Percentiles rank a stretch among this genome's conserved stretches.
Evolutionary conservation across 345 rosid species (phyloP).

Genomic region (Mangifera indica): DNA sequence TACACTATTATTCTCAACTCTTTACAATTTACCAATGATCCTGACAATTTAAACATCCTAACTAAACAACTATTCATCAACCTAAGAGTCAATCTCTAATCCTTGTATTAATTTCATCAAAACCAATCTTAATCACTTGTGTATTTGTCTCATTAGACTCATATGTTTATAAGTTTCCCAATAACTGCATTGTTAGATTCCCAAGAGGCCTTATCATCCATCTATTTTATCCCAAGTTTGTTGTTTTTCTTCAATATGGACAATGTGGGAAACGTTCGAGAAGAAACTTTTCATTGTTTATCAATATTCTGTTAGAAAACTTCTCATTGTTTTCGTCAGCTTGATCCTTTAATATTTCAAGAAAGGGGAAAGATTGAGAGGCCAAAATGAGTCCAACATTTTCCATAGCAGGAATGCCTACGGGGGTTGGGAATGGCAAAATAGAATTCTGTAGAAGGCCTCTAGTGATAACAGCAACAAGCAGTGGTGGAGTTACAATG

Average conservation of each 20-base stretch:
- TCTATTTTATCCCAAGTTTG: conserved; percentile 4
- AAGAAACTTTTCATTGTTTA: not conserved
- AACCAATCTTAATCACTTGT: too few relatives aligned
- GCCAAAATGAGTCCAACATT: conserved; percentile 31
- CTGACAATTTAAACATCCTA: too few relatives aligned
- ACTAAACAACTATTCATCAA: too few relatives aligned
- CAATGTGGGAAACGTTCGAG: not conserved
- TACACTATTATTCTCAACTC: not conserved
- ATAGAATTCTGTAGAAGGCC: conserved; percentile 7
- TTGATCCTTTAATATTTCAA: too few relatives aligned
- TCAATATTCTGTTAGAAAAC: too few relatives aligned
- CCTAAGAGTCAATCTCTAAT: too few relatives aligned
- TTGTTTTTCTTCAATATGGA: not conserved
- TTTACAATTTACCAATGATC: too few relatives aligned
- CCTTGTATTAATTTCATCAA: too few relatives aligned
- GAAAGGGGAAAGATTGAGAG: not conserved
- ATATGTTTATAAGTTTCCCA: not conserved
- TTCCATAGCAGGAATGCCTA: conserved; percentile 29
- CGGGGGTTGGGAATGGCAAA: conserved; percentile 18
- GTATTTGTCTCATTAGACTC: too few relatives aligned
- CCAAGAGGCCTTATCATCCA: not conserved
- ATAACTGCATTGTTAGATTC: conserved; percentile 7
- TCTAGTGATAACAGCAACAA: conserved; percentile 3
- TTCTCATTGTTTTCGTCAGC: not conserved
- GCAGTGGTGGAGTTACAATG: conserved; percentile 32